These are phyloP conservation scores for Trypanosoma conorhini DNA, from an alignment of 208 protist species.

Conservation along the genomic window DNA sequence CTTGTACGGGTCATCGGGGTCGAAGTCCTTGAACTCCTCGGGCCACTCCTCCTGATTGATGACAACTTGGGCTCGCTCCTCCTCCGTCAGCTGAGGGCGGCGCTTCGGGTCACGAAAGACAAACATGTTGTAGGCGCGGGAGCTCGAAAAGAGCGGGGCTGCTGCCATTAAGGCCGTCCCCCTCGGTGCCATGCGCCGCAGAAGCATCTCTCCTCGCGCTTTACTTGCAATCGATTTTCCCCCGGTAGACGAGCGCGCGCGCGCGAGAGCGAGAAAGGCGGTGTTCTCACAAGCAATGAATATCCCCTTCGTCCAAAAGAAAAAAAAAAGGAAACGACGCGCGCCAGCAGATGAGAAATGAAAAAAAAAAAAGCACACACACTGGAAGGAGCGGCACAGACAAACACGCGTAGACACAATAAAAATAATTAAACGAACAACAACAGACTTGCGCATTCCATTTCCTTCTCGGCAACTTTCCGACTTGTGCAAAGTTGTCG, in stretches of 20 bases:
- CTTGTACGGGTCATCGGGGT: conserved; percentile 93
- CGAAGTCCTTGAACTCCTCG: conserved; percentile 89
- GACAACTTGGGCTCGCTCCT: conserved; percentile 86
- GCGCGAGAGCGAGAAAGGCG: conserved; percentile 11
- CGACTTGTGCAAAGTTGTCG: too few relatives aligned
- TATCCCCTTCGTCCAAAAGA: neutral
- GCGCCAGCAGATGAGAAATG: neutral
- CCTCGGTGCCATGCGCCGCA: conserved; percentile 68
- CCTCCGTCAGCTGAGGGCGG: conserved; percentile 84
- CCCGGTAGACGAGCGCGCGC: conserved; percentile 12
- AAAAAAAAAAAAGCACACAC: too few relatives aligned
- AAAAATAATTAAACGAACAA: too few relatives aligned
- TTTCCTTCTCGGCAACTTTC: too few relatives aligned
- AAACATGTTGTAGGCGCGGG: conserved; percentile 83
- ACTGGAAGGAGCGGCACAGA: too few relatives aligned
- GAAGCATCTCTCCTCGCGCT: conserved; percentile 31
- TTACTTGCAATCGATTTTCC: neutral
- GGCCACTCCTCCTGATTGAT: conserved; percentile 92
- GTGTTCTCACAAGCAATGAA: neutral
- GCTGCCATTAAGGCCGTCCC: conserved; percentile 36
- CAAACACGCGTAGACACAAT: too few relatives aligned
- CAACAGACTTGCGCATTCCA: too few relatives aligned
- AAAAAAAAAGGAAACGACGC: conserved; percentile 3
- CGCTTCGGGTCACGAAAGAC: conserved; percentile 89
- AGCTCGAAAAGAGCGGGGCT: conserved; percentile 41